Conservation (phyloP, 768 basidiomycete genomes). For the Suillus lakei region DNA sequence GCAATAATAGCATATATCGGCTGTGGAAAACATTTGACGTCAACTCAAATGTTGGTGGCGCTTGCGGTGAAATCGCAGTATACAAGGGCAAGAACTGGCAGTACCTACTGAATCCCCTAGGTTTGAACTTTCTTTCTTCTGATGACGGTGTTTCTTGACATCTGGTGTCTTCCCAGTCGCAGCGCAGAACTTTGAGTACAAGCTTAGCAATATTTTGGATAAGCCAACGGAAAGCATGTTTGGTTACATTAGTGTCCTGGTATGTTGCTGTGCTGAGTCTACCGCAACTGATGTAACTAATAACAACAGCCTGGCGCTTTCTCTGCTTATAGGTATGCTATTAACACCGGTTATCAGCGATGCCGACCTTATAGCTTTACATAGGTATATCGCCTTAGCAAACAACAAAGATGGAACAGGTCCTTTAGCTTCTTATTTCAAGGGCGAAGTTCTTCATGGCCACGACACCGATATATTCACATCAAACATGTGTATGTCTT, state of each 20-base stretch:
- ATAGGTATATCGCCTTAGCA: slow-evolving; percentile 83
- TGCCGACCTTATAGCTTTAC: slow-evolving; percentile 7
- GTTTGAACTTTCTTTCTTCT: slow-evolving; percentile 41
- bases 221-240: slow-evolving; percentile 89
- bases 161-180: slow-evolving; percentile 57
- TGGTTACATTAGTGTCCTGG: slow-evolving; percentile 95
- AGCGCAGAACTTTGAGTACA: slow-evolving; percentile 96
- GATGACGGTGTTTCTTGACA: not conserved
- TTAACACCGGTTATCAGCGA: not conserved
- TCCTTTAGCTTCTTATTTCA: slow-evolving; percentile 95
- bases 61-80: slow-evolving; percentile 95
- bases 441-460: slow-evolving; percentile 88
- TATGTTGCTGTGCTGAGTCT: slow-evolving; percentile 34
- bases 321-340: slow-evolving; percentile 76
- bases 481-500: slow-evolving; percentile 87
- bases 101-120: slow-evolving; percentile 81
- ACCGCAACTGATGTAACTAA: slow-evolving; percentile 15
- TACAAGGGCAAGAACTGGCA: slow-evolving; percentile 93
- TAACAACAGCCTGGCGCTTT: slow-evolving; percentile 81
- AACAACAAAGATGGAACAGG: slow-evolving; percentile 84
- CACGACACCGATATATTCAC: slow-evolving; percentile 91
- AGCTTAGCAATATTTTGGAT: slow-evolving; percentile 88
- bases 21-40: slow-evolving; percentile 96
- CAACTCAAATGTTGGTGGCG: slow-evolving; percentile 91
- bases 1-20: slow-evolving; percentile 87